Base-by-base conservation (phyloP, 257 asterid species). In the Nyctanthes arbortristis region DNA sequence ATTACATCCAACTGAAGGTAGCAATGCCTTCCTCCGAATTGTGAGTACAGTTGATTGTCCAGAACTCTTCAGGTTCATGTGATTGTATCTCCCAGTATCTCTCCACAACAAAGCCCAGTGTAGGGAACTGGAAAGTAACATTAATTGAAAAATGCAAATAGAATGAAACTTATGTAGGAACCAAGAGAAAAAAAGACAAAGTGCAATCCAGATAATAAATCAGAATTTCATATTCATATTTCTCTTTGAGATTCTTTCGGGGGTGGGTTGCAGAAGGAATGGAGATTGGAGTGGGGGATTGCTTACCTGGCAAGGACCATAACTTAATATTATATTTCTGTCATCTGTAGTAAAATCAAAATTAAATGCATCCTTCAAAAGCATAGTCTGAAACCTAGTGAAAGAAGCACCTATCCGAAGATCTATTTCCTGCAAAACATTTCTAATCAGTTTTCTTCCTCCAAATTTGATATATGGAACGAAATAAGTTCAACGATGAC, bases 301-400 rank as follows among this genome's bases (percentile, higher is more conserved):
- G 33, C 75, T 72, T 81, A 93, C 99, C 96, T 94, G 99, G 88
- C 97, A 94, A 73, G 99, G 99, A 65, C 99, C 99, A 60, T 94
- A 94, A 73, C 99, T 94, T 63, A 94, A 74, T 75, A 94, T 63
- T 73, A 94, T 52, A 79, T 85, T 94, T 71, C 79, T 81, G 66
- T 88, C 94, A 45, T 86, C 96, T 6, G 90, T 52, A 69, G 81
- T 75, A 66, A 86, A 68, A 80, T 94, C 96, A 45, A 94, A 80
- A 69, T 87, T 73, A 80, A 91, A 94, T 71, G 96, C 95, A 85
- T 89, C 90, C 81, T 77, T 89, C 85, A 94, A 75, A 71, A 94
- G 86, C 91, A 94, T 84, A 27, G 99, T 94, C 79, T 94, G 99
- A 74, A 94, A 94, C 75, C 99, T 88, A 62, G 99, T 91, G 85